phyloP scores from a whole-genome alignment of 306 rosid species.

The Sesbania bispinosa region DNA sequence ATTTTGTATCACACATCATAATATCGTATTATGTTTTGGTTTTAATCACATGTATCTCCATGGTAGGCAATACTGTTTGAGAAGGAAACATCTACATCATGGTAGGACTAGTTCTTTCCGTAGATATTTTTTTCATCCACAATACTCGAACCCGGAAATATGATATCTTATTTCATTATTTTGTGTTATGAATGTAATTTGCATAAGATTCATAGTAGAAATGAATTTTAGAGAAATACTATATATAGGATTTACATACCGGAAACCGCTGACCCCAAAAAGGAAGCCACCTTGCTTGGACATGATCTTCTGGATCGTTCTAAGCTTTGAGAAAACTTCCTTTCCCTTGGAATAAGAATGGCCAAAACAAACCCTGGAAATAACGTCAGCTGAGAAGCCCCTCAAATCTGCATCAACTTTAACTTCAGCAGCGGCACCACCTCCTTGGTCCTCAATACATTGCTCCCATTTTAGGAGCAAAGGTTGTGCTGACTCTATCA shows the following conservation, averaged over 20 bases:
- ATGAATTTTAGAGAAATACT: neutral
- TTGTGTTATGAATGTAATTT: no score
- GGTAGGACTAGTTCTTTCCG: no score
- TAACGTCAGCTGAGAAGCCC: constrained; percentile 75
- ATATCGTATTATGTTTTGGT: no score
- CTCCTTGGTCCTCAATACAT: constrained; percentile 40
- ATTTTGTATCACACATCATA: no score
- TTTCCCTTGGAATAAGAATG: constrained; percentile 71
- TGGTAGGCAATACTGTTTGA: no score
- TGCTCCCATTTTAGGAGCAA: constrained; percentile 64
- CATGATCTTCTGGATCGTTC: constrained; percentile 58
- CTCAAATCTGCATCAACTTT: constrained; percentile 68
- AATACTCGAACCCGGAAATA: no score
- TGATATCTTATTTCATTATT: no score
- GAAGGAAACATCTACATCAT: no score
- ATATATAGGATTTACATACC: constrained; percentile 34
- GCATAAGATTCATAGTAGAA: neutral
- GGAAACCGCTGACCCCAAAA: constrained; percentile 42
- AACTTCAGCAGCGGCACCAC: constrained; percentile 50
- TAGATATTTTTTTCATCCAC: no score
- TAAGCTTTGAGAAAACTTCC: constrained; percentile 72
- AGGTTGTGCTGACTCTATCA: constrained; percentile 59
- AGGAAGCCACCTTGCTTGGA: constrained; percentile 55
- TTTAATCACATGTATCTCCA: no score
- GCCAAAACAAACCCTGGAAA: constrained; percentile 90